Base-by-base conservation (phyloP, 108 stramenopile genomes). In the Nitzschia putrida region DNA sequence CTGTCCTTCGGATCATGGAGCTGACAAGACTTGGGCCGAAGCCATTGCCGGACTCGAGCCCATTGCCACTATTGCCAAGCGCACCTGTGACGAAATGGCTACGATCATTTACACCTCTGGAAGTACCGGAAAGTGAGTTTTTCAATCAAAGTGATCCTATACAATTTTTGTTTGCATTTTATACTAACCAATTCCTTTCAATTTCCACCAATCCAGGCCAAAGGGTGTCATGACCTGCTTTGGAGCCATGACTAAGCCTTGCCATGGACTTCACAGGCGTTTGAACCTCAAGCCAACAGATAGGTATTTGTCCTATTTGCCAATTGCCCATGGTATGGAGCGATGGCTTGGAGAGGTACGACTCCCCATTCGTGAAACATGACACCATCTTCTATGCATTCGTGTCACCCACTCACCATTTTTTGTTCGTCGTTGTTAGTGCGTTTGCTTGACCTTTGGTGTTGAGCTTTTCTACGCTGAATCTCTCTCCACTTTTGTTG, bases 91-190 rank as follows among this genome's bases (percentile, higher is more conserved):
- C 8, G 89, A 90, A 66, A 81, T 90, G 86, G 86, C 87, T 18
- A 90, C 89, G 44, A 90, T 90, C 55, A 88, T 90, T 64, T 88
- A 88, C 84, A 90, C 89, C 12, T 80, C 81, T 63, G 89, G 89
- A 58, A 82, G 80, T 78, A 88, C 89, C 39, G 89, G 89, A 64
- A 64, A 85, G 80, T 86, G 38, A 80, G 85, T 78, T 9, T 57
- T 24, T 64, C 45, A 22, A n/a, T 8, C 12, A 43, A 1, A 69
- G 3, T 56, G 42, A 9, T 8, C 12, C 1, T 34, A n/a, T 34
- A 3, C 29, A 1, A 34, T 34, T 34, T 34, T 34, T 34, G 29
- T 34, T 1, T 34, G 29, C 29, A 34, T 4, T 34, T 34, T 1
- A 2, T 4, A 26, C 39, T 21, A 20, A 61, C 53, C 7, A 12